A percentile compares a stretch with the other conserved stretches of the same genome.
Conservation (phyloP, 768 basidiomycete genomes). For the Coprinopsis marcescibilis region DNA sequence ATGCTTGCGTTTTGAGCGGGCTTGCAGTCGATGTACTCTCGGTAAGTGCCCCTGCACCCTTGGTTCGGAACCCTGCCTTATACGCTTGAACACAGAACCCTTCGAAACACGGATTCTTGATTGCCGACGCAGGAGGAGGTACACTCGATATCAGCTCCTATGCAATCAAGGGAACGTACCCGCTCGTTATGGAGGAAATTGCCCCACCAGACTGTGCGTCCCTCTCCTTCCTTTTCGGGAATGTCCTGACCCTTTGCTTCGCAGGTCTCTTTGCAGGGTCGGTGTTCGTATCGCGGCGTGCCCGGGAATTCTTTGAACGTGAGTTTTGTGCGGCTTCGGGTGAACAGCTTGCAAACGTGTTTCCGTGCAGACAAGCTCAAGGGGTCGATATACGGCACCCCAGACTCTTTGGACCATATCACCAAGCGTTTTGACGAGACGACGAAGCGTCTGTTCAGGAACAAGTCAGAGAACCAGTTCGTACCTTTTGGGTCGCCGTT, state of each 20-base stretch:
- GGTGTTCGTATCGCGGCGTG: conserved; percentile 74
- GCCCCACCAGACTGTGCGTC: conserved; percentile 72
- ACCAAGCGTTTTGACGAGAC: conserved; percentile 79
- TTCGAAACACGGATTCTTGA: conserved; percentile 71
- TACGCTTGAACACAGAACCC: conserved; percentile 44
- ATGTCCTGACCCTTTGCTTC: background rate
- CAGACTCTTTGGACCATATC: conserved; percentile 72
- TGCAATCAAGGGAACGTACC: conserved; percentile 61
- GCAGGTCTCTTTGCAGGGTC: conserved; percentile 62
- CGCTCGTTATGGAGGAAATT: conserved; percentile 76
- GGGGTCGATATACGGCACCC: conserved; percentile 64
- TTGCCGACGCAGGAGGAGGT: conserved; percentile 78
- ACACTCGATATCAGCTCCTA: conserved; percentile 81
- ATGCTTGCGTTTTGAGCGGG: conserved; percentile 74
- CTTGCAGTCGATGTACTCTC: conserved; percentile 73
- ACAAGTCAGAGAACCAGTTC: conserved; percentile 61
- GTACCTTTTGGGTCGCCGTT: conserved; percentile 74
- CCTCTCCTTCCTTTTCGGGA: background rate
- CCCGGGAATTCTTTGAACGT: conserved; percentile 70
- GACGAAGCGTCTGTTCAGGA: conserved; percentile 73
- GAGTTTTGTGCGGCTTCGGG: conserved; percentile 7
- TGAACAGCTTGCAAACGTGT: conserved; percentile 5
- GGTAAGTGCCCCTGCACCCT: conserved; percentile 31
- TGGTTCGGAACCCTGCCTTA: conserved; percentile 1
- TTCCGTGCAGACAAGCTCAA: conserved; percentile 57